Percentiles rank a stretch among this genome's conserved stretches.
These are phyloP conservation scores for Linnemannia schmuckeri DNA, from an alignment of 192 early-diverging fungal genomes.

Conservation along the genomic window DNA sequence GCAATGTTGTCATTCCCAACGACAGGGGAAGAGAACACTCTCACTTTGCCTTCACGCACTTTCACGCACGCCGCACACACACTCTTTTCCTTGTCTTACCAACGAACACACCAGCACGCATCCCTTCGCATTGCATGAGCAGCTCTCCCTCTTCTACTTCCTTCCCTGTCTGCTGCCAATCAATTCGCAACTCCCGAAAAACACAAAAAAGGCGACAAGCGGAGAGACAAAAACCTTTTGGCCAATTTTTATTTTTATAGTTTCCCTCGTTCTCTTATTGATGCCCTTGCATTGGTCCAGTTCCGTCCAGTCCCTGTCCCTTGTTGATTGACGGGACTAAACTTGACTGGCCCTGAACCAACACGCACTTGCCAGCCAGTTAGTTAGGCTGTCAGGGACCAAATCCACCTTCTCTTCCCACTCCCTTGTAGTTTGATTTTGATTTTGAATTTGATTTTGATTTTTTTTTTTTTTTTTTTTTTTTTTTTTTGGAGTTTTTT, in stretches of 20 bases:
- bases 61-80: neutral
- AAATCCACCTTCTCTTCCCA: neutral
- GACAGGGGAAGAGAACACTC: neutral
- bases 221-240: neutral
- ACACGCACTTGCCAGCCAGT: neutral
- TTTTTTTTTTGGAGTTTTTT: neutral
- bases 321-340: neutral
- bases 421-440: neutral
- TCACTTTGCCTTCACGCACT: no score
- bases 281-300: neutral
- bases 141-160: neutral
- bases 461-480: neutral
- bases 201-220: neutral
- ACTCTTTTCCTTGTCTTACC: neutral
- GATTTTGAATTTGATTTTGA: no score
- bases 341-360: neutral
- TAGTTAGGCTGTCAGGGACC: neutral
- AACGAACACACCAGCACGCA: no score
- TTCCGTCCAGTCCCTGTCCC: neutral
- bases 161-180: neutral
- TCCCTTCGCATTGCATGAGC: neutral
- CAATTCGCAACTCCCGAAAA: neutral
- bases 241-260: neutral
- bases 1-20: neutral
- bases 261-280: neutral